Base-by-base conservation (phyloP, 768 basidiomycete genomes). In the Rhodosporidiobolus odoratus region DNA sequence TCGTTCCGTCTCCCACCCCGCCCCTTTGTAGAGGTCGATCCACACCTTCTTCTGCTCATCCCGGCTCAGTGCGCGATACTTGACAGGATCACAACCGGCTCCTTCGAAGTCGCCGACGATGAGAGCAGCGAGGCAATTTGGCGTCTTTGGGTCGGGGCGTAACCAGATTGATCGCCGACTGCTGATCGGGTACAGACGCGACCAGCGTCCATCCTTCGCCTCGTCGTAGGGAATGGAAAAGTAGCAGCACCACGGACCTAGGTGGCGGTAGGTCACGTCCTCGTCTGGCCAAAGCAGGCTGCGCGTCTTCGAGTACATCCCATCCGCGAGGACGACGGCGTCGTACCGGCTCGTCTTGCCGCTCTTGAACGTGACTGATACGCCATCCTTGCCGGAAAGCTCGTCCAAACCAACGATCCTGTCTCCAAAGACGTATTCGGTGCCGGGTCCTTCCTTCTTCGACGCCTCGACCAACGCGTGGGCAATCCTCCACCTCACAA, bases 1-100 rank as follows among this genome's bases (percentile, higher is more conserved):
- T 41, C 72, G 37, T 1, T 76, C 52, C 35, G 66, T 56, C 58
- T 75, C 38, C 75, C 75, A 76, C 1, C 76, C 78, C 0, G 61
- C 62, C 54, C 61, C 71, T 9, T 37, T 35, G 37, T 71, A 75
- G 19, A 21, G 62, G 19, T 40, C 60, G 38, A 21, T 72, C 34
- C 9, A 72, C 53, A 15, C 17, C 48, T 32, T 53, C 32, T 74
- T 71, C 13, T 52, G 61, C 65, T 62, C 72, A 34, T 63, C 71
- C 12, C 7, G 6, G 5, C 4, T 10, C 6, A 40, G 37, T 5
- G 35, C 5, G 40, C 57, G 57, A n/a, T n/a, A n/a, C 15, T 34
- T 40, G 6, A 25, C 25, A n/a, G n/a, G n/a, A n/a, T n/a, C n/a
- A n/a, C n/a, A n/a, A n/a, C n/a, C n/a, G n/a, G n/a, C n/a, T n/a